Conservation (phyloP, 371 early-diverging fungal species). For the Mucor circinelloides region DNA sequence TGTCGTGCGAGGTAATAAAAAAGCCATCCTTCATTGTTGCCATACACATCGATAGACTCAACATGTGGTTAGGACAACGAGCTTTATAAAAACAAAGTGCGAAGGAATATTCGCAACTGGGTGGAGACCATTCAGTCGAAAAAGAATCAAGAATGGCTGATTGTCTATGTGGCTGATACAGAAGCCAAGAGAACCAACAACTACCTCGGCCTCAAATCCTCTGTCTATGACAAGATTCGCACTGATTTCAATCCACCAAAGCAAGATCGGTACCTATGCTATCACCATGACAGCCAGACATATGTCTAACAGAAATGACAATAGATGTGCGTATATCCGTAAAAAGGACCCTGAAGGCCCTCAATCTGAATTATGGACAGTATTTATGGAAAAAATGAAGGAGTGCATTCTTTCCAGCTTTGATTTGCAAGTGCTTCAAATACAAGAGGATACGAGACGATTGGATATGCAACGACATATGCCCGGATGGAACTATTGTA, state of each 20-base stretch:
- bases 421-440: slow-evolving; percentile 74
- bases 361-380: slow-evolving; percentile 78
- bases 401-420: slow-evolving; percentile 82
- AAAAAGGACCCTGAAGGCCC: slow-evolving; percentile 63
- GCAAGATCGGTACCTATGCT: slow-evolving; percentile 57
- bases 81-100: slow-evolving; percentile 72
- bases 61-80: slow-evolving; percentile 71
- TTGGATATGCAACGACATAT: slow-evolving; percentile 88
- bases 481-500: slow-evolving; percentile 98
- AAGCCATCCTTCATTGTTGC: background rate
- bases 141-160: slow-evolving; percentile 91
- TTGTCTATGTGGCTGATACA: slow-evolving; percentile 82
- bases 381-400: slow-evolving; percentile 75
- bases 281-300: background rate
- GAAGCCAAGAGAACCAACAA: slow-evolving; percentile 63
- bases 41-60: background rate
- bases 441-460: slow-evolving; percentile 88
- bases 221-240: slow-evolving; percentile 85
- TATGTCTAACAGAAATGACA: background rate
- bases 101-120: slow-evolving; percentile 85
- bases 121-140: slow-evolving; percentile 70
- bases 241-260: slow-evolving; percentile 84
- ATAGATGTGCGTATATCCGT: slow-evolving; percentile 63
- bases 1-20: slow-evolving; percentile 72
- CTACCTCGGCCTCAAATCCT: slow-evolving; percentile 68